Conservation (phyloP, 2,329 filamentous ascomycete species). For the Annulohypoxylon truncatum region DNA sequence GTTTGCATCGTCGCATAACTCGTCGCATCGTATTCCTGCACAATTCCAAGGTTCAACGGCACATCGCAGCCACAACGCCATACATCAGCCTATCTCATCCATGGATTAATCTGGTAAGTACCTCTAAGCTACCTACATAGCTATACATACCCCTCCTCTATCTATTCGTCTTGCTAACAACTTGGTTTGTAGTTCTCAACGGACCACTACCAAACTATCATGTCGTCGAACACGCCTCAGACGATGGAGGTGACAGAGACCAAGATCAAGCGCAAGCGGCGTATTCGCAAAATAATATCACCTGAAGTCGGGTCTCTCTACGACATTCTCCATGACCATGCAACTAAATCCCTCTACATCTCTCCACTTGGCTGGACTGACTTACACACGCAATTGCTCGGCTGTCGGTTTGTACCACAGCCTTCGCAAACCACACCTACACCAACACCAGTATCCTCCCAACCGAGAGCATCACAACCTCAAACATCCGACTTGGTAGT, state of each 20-base stretch:
- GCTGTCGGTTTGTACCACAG: conserved; percentile 58
- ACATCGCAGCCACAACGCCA: background rate
- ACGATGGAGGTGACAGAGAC: background rate
- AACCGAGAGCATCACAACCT: conserved; percentile 48
- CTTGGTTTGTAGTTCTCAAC: background rate
- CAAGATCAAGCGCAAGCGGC: conserved; percentile 10
- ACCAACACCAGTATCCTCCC: conserved; percentile 53
- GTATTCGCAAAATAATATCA: conserved; percentile 49
- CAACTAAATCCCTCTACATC: conserved; percentile 61
- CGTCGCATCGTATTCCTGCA: background rate
- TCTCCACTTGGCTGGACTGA: conserved; percentile 69
- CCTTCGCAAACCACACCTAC: conserved; percentile 57
- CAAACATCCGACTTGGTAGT: conserved; percentile 56
- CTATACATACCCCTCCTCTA: no score
- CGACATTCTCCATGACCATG: conserved; percentile 62
- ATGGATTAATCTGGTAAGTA: background rate
- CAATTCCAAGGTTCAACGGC: background rate
- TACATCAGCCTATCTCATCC: background rate
- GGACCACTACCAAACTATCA: background rate
- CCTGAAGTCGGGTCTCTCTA: conserved; percentile 63
- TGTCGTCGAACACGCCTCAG: conserved; percentile 14
- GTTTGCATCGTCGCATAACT: conserved; percentile 5
- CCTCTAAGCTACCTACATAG: no score
- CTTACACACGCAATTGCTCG: conserved; percentile 60
- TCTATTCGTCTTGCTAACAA: conserved; percentile 3